Evolutionary conservation across 345 rosid genomes (phyloP).

Genomic region (Hirschfeldia incana): DNA sequence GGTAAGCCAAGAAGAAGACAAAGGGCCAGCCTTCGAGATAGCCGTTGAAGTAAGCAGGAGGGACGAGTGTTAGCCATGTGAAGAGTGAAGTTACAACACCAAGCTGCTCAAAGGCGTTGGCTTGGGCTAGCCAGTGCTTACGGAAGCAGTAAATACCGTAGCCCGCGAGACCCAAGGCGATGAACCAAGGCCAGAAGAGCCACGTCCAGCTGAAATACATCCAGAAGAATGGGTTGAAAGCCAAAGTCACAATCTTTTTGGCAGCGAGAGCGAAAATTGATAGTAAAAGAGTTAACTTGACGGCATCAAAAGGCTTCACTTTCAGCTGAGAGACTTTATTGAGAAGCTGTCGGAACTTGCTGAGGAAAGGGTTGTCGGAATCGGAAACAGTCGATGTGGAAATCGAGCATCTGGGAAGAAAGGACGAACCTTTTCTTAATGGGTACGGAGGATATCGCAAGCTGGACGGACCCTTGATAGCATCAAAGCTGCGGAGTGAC

Average conservation of each 20-base stretch:
- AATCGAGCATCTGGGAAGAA: conserved; percentile 51
- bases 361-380: conserved; percentile 42
- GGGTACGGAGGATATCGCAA: conserved; percentile 19
- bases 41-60: background rate
- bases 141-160: conserved; percentile 64
- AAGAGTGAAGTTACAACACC: conserved; percentile 40
- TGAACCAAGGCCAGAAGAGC: conserved; percentile 93
- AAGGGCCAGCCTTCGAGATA: background rate
- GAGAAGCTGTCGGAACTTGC: conserved; percentile 50
- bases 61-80: background rate
- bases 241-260: conserved; percentile 56
- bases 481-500: conserved; percentile 22
- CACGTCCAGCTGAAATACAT: conserved; percentile 92
- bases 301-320: conserved; percentile 52
- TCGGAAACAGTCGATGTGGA: conserved; percentile 45
- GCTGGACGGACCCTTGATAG: conserved; percentile 28
- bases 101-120: conserved; percentile 60
- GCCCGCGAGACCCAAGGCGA: conserved; percentile 57
- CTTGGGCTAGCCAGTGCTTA: conserved; percentile 63
- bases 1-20: background rate
- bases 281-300: conserved; percentile 58
- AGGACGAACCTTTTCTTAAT: conserved; percentile 37
- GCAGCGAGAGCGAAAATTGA: conserved; percentile 56
- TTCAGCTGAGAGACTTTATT: conserved; percentile 42
- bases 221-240: conserved; percentile 78